Evolutionary conservation across 768 basidiomycete species (phyloP).

Genomic region (Pluteus cervinus): DNA sequence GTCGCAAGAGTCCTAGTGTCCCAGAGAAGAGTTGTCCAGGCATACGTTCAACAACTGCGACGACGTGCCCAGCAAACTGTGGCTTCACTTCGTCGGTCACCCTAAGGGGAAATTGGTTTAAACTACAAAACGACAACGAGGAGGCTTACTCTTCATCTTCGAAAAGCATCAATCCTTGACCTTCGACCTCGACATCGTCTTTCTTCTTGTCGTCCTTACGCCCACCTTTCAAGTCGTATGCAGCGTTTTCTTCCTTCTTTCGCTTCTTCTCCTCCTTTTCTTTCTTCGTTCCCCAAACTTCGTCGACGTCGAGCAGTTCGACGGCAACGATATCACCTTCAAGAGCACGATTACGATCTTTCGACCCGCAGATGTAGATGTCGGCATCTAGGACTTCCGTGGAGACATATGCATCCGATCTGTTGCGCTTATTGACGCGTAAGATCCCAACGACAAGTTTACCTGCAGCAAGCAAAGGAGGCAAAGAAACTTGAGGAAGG

Average conservation of each 20-base stretch:
- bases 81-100: slow-evolving; percentile 98
- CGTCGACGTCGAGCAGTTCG: slow-evolving; percentile 95
- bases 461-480: slow-evolving; percentile 92
- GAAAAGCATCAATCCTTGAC: slow-evolving; percentile 93
- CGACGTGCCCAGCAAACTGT: slow-evolving; percentile 97
- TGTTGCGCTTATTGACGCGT: slow-evolving; percentile 96
- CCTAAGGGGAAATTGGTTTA: slow-evolving; percentile 29
- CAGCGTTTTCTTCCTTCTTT: slow-evolving; percentile 98
- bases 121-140: slow-evolving; percentile 1
- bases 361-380: slow-evolving; percentile 98
- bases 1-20: slow-evolving; percentile 89
- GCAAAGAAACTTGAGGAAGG: slow-evolving; percentile 94
- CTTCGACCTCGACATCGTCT: slow-evolving; percentile 99
- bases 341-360: slow-evolving; percentile 95
- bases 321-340: slow-evolving; percentile 99
- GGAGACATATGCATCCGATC: slow-evolving; percentile 97
- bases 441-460: slow-evolving; percentile 97
- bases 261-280: slow-evolving; percentile 99
- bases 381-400: slow-evolving; percentile 98
- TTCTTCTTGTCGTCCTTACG: slow-evolving; percentile 99
- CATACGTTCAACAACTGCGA: slow-evolving; percentile 99
- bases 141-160: slow-evolving; percentile 87
- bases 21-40: slow-evolving; percentile 98
- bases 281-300: slow-evolving; percentile 98
- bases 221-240: slow-evolving; percentile 80